Evolutionary conservation across 768 basidiomycete species (phyloP).

Genomic region (Tylopilus balloui): DNA sequence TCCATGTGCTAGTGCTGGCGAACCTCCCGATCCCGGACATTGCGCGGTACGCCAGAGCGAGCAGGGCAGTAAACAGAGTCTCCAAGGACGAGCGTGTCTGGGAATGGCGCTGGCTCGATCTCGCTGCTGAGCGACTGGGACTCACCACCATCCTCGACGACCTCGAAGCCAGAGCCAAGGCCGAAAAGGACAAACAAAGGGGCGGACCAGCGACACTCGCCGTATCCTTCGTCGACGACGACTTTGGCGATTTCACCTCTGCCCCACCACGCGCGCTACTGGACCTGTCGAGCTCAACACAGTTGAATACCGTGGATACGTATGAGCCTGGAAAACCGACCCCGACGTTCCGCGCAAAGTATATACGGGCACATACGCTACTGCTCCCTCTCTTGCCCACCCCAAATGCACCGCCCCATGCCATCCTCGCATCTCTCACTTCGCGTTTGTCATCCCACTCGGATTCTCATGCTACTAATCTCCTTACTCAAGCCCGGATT

Average conservation of each 20-base stretch:
- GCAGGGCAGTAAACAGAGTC: slow-evolving; percentile 58
- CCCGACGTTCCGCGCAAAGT: slow-evolving; percentile 49
- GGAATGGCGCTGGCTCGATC: slow-evolving; percentile 65
- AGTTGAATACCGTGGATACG: slow-evolving; percentile 11
- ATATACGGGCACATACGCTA: slow-evolving; percentile 59
- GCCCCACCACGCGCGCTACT: slow-evolving; percentile 27
- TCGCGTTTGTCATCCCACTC: slow-evolving; percentile 42
- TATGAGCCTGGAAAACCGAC: slow-evolving; percentile 21
- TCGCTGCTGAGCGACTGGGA: slow-evolving; percentile 46
- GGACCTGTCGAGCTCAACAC: slow-evolving; percentile 15
- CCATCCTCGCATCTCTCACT: slow-evolving; percentile 47
- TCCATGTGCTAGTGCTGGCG: slow-evolving; percentile 70
- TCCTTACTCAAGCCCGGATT: slow-evolving; percentile 57
- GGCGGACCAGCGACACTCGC: slow-evolving; percentile 55
- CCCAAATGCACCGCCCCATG: slow-evolving; percentile 60
- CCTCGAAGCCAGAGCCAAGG: slow-evolving; percentile 44
- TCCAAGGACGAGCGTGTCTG: slow-evolving; percentile 73
- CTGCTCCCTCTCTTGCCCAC: slow-evolving; percentile 56
- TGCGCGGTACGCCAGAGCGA: slow-evolving; percentile 66
- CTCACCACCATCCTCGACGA: slow-evolving; percentile 52
- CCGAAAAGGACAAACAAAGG: slow-evolving; percentile 31
- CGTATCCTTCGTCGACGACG: slow-evolving; percentile 51
- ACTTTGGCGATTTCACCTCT: slow-evolving; percentile 83
- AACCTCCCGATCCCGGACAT: slow-evolving; percentile 79
- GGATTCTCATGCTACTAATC: slow-evolving; percentile 36